Percentiles rank a stretch among this genome's conserved stretches.
These are phyloP conservation scores for Ziziphus jujuba DNA, from an alignment of 306 rosid genomes.

Conservation along the genomic window DNA sequence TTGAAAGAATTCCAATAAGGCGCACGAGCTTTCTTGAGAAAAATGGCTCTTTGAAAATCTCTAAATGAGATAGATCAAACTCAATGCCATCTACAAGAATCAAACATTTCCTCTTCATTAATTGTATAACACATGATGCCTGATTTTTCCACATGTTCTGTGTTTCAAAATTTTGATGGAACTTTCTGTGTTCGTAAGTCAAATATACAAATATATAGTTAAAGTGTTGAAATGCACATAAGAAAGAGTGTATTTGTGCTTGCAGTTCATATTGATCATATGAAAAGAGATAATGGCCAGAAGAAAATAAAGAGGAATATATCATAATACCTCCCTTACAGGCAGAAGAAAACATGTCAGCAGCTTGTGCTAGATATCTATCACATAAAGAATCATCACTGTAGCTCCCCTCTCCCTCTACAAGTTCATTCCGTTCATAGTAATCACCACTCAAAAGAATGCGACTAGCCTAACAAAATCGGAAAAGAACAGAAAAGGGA, in stretches of 20 bases:
- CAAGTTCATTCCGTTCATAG: slow-evolving; percentile 64
- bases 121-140: slow-evolving; percentile 16
- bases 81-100: slow-evolving; percentile 40
- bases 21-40: slow-evolving; percentile 74
- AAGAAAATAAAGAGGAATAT: slow-evolving; percentile 3
- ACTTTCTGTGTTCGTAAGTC: neutral
- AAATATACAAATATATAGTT: neutral
- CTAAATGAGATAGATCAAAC: slow-evolving; percentile 51
- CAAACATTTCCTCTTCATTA: slow-evolving; percentile 17
- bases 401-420: slow-evolving; percentile 65
- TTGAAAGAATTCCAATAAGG: slow-evolving; percentile 76
- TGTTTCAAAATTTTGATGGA: neutral
- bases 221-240: neutral
- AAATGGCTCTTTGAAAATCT: slow-evolving; percentile 67
- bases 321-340: slow-evolving; percentile 53
- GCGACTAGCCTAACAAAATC: slow-evolving; percentile 56
- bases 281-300: slow-evolving; percentile 10
- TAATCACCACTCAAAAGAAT: slow-evolving; percentile 64
- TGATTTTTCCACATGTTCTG: neutral
- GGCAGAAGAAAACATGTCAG: slow-evolving; percentile 45
- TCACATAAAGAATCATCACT: slow-evolving; percentile 54
- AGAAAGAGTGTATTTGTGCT: neutral
- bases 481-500: slow-evolving; percentile 23
- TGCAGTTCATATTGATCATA: neutral
- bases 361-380: slow-evolving; percentile 64